phyloP scores from a whole-genome alignment of 257 asterid species.

The Henckelia pumila region DNA sequence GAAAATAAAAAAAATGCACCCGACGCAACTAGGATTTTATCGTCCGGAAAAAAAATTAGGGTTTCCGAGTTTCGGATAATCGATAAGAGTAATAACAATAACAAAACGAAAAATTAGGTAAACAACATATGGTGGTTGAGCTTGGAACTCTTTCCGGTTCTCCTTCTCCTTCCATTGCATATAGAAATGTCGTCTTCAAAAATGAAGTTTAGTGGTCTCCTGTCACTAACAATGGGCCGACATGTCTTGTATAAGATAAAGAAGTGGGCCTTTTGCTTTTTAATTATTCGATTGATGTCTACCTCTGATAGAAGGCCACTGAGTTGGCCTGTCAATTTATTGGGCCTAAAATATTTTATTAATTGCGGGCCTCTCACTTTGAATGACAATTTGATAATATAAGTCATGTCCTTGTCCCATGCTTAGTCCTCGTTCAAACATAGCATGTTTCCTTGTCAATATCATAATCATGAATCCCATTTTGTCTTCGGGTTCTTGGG shows the following conservation, averaged over 20 bases:
- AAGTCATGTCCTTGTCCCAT: conserved; percentile 33
- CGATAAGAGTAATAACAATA: no score
- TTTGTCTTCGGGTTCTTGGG: neutral
- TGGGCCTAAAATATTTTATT: conserved; percentile 24
- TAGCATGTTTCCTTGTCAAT: conserved; percentile 28
- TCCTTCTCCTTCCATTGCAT: neutral
- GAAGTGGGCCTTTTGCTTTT: conserved; percentile 31
- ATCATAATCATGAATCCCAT: neutral
- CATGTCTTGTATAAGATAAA: conserved; percentile 16
- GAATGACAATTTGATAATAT: conserved; percentile 21
- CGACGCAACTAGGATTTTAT: no score
- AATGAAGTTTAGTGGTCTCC: conserved; percentile 17
- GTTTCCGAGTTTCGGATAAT: no score
- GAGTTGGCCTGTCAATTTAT: conserved; percentile 24
- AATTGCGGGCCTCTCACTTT: conserved; percentile 29
- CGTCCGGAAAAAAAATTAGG: no score
- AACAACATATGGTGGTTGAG: no score
- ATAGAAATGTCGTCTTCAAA: conserved; percentile 2
- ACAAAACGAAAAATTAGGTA: no score
- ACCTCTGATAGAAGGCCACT: conserved; percentile 22
- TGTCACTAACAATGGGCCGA: conserved; percentile 33
- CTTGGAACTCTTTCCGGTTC: no score
- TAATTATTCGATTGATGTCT: conserved; percentile 22
- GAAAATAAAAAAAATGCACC: no score
- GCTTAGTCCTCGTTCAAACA: conserved; percentile 30